These are phyloP conservation scores for Clarkia xantiana DNA, from an alignment of 345 rosid genomes.

Conservation along the genomic window DNA sequence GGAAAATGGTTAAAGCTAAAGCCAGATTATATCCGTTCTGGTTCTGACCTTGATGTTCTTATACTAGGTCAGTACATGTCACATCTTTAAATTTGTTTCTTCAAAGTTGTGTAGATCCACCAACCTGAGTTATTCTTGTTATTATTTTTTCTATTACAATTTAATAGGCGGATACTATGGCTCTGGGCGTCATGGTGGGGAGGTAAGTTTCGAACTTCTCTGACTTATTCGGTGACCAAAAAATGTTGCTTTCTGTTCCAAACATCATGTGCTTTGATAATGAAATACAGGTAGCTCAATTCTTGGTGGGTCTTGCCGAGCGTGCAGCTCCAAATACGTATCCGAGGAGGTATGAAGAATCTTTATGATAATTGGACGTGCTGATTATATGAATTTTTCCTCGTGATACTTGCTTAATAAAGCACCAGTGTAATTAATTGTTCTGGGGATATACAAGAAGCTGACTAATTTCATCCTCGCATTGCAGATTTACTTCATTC, in stretches of 20 bases:
- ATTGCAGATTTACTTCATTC: conserved; percentile 74
- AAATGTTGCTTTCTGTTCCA: not conserved
- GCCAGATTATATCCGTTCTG: conserved; percentile 73
- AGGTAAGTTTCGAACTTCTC: conserved; percentile 21
- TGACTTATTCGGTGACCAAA: not conserved
- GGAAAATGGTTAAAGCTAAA: conserved; percentile 96
- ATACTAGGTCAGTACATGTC: conserved; percentile 48
- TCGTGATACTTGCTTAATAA: too few relatives aligned
- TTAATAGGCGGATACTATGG: conserved; percentile 87
- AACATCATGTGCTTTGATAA: not conserved
- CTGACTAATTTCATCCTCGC: conserved; percentile 6
- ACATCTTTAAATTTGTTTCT: not conserved
- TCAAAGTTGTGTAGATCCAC: not conserved
- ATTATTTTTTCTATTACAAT: conserved; percentile 4
- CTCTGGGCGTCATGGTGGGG: conserved; percentile 94
- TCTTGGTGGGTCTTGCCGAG: conserved; percentile 84
- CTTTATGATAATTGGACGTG: too few relatives aligned
- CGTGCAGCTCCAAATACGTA: conserved; percentile 40
- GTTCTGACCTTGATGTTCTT: conserved; percentile 91
- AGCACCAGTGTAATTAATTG: too few relatives aligned
- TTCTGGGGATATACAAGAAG: not conserved
- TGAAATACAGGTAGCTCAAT: conserved; percentile 67
- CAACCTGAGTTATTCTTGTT: conserved; percentile 8
- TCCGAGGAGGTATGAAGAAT: conserved; percentile 47
- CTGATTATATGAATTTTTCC: not conserved